Conservation (phyloP, 257 asterid species). For the Nicotiana noctiflora region DNA sequence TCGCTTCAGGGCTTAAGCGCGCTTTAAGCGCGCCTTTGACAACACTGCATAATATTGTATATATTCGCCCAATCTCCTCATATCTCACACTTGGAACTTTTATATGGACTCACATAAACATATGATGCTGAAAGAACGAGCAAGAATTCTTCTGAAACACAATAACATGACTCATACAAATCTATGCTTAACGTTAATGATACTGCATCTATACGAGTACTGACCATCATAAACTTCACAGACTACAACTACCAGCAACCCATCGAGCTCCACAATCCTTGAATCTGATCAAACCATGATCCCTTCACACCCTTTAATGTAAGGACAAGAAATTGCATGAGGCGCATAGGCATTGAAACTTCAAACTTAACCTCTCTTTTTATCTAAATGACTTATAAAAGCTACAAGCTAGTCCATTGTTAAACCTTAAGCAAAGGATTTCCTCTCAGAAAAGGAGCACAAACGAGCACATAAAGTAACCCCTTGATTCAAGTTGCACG, state of each 20-base stretch:
- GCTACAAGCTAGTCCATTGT: not conserved
- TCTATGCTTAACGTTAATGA: not conserved
- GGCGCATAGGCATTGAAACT: no score
- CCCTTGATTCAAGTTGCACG: slow-evolving; percentile 13
- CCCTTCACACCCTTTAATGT: not conserved
- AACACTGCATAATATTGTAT: not conserved
- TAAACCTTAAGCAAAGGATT: slow-evolving; percentile 14
- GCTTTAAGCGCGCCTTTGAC: no score
- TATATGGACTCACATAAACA: not conserved
- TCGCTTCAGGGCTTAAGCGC: no score
- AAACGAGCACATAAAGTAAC: slow-evolving; percentile 13
- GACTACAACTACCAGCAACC: not conserved
- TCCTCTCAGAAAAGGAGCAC: not conserved
- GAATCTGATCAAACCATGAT: not conserved
- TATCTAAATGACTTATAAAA: not conserved
- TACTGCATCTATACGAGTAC: not conserved
- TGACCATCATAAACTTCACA: not conserved
- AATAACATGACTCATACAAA: not conserved
- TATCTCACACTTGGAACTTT: not conserved
- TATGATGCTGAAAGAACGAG: not conserved
- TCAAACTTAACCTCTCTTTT: not conserved
- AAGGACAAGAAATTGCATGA: not conserved
- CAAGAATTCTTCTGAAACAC: not conserved
- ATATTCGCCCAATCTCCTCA: not conserved
- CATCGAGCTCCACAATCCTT: not conserved